Percentiles rank a stretch among this genome's conserved stretches.
phyloP scores from a whole-genome alignment of 2,329 filamentous ascomycete species.

The Penicillium sp. region DNA sequence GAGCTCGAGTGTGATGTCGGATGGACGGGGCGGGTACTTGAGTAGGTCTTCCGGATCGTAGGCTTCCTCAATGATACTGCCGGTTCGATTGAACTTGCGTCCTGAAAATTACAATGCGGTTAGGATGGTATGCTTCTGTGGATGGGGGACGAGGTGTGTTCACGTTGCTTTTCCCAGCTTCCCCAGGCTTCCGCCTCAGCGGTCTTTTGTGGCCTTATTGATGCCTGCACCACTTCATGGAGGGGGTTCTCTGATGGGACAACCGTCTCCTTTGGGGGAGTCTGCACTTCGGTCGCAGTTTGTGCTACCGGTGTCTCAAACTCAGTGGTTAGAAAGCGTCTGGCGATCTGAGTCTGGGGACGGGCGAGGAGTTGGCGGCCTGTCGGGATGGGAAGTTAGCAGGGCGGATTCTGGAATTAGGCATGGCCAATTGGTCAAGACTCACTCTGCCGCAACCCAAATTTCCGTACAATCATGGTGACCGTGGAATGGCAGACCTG shows the following conservation, averaged over 20 bases:
- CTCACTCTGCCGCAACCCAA: conserved; percentile 41
- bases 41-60: conserved; percentile 44
- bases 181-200: conserved; percentile 9
- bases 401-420: neutral
- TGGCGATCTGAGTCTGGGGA: conserved; percentile 30
- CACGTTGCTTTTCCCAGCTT: conserved; percentile 22
- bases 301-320: conserved; percentile 25
- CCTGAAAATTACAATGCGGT: conserved; percentile 17
- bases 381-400: conserved; percentile 19
- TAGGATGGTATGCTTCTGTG: neutral
- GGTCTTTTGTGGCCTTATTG: neutral
- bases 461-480: conserved; percentile 42
- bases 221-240: conserved; percentile 10
- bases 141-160: conserved; percentile 7
- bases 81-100: conserved; percentile 31
- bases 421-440: conserved; percentile 3
- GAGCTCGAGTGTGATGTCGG: conserved; percentile 83
- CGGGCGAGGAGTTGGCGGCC: conserved; percentile 38
- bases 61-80: conserved; percentile 24
- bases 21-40: conserved; percentile 66
- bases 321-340: conserved; percentile 34
- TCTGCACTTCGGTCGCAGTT: conserved; percentile 18
- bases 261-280: conserved; percentile 8
- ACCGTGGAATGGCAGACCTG: conserved; percentile 16
- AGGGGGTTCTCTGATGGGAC: conserved; percentile 13